Base-by-base conservation (phyloP, 208 protist genomes). In the Crithidia expoeki region DNA sequence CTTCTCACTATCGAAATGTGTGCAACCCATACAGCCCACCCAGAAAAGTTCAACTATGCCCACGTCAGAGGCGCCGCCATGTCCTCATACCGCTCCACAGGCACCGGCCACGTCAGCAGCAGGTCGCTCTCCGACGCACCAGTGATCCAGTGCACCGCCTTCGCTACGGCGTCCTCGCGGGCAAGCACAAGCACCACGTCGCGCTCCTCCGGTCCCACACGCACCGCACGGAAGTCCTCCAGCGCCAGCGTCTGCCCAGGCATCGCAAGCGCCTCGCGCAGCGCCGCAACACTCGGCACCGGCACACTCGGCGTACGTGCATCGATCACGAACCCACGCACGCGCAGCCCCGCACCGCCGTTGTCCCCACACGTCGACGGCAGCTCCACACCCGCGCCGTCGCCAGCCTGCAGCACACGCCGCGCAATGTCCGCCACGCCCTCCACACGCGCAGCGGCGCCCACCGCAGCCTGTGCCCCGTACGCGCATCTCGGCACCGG, bases 211-310 rank as follows among this genome's bases (percentile, higher is more conserved):
- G 55, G 59, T 38, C 40, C 70, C 36, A 73, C 77, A 17, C 44
- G 72, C 55, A 84, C 53, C n/a, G 63, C 42, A n/a, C 56, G 66
- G 64, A 85, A 81, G 75, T 90, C 84, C 73, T 86, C 84, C 71
- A 90, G 73, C 60, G 84, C 75, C 2, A 86, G 64, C 65, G 79
- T 79, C 72, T 90, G 80, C 67, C 72, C 80, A 63, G 72, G 80
- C 67, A 76, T 66, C 40, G 67, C 40, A 28, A 85, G 73, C n/a
- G 75, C 84, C 5, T 52, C 56, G 27, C 34, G 32, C 6, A 73
- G 5, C 7, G n/a, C 25, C 9, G 19, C 2, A 1, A 56, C 36
- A 7, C 38, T 10, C 14, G 34, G 34, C 25, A 69, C 17, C 7
- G 76, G 74, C n/a, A 28, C 12, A 11, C 36, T 30, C 5, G 62